These are phyloP conservation scores for Tuber brumale DNA, from an alignment of 495 filamentous ascomycete genomes.

Conservation along the genomic window DNA sequence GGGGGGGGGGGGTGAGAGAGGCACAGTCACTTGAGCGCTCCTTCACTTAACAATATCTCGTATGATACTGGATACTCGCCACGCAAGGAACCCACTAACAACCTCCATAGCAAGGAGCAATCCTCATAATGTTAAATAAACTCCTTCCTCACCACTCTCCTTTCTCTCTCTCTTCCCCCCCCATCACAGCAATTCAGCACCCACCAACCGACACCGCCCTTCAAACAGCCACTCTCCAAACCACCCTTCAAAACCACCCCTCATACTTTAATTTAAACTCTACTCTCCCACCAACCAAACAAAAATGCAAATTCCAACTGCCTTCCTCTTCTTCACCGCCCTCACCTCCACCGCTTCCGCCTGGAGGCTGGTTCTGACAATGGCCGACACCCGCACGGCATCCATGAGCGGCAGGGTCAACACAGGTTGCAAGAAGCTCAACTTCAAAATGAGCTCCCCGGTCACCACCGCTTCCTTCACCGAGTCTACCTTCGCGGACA, in stretches of 20 bases:
- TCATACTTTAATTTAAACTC: neutral
- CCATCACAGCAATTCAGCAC: neutral
- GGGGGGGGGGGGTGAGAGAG: neutral
- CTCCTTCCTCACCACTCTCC: neutral
- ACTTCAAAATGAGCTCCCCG: neutral
- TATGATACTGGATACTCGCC: neutral
- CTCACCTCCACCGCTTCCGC: neutral
- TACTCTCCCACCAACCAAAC: neutral
- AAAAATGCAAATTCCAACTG: neutral
- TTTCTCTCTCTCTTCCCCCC: neutral
- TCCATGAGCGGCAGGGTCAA: neutral
- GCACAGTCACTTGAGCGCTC: neutral
- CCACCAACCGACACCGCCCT: neutral
- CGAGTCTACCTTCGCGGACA: neutral
- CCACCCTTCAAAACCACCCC: neutral
- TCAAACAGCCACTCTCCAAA: neutral
- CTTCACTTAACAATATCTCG: neutral
- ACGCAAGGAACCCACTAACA: neutral
- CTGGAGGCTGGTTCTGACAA: neutral
- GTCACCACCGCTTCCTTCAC: neutral
- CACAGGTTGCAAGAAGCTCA: neutral
- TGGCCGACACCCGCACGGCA: neutral
- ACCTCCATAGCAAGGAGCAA: neutral
- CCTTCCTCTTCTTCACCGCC: neutral
- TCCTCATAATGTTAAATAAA: neutral